Percentiles rank a stretch among this genome's conserved stretches.
These are phyloP conservation scores for Caryopteris hybrid DNA, from an alignment of 305 asterid species.

Conservation along the genomic window DNA sequence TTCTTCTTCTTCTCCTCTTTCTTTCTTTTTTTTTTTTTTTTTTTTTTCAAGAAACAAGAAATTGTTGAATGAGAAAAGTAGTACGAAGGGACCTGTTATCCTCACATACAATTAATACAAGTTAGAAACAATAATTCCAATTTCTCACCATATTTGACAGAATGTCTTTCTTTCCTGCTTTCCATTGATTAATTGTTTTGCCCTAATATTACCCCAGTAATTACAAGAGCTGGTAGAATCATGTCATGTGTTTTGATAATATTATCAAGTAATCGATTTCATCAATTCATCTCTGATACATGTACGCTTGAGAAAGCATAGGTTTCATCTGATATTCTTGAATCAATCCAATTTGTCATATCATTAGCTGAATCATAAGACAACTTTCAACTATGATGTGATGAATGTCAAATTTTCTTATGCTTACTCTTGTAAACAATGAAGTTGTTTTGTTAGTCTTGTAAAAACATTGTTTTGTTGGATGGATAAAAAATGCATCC, in stretches of 20 bases:
- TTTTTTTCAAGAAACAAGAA: too few relatives aligned
- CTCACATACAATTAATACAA: too few relatives aligned
- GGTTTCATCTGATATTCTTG: not conserved
- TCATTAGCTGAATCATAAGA: not conserved
- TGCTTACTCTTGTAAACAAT: conserved; percentile 4
- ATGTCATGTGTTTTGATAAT: not conserved
- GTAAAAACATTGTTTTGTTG: not conserved
- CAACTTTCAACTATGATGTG: not conserved
- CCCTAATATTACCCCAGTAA: not conserved
- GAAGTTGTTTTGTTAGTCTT: not conserved
- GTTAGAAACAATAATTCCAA: too few relatives aligned
- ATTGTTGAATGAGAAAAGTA: too few relatives aligned
- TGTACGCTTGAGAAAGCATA: not conserved
- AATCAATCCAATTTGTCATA: not conserved
- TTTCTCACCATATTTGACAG: too few relatives aligned
- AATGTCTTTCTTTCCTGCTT: not conserved
- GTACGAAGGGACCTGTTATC: too few relatives aligned
- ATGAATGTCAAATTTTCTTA: conserved; percentile 8
- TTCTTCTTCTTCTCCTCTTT: too few relatives aligned
- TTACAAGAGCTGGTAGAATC: not conserved
- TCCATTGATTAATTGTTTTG: not conserved
- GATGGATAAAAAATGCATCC: not conserved
- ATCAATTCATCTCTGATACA: not conserved
- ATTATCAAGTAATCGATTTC: not conserved
- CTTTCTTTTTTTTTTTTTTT: too few relatives aligned